Base-by-base conservation (phyloP, 495 filamentous ascomycete species). In the Penicillium robsamsonii region DNA sequence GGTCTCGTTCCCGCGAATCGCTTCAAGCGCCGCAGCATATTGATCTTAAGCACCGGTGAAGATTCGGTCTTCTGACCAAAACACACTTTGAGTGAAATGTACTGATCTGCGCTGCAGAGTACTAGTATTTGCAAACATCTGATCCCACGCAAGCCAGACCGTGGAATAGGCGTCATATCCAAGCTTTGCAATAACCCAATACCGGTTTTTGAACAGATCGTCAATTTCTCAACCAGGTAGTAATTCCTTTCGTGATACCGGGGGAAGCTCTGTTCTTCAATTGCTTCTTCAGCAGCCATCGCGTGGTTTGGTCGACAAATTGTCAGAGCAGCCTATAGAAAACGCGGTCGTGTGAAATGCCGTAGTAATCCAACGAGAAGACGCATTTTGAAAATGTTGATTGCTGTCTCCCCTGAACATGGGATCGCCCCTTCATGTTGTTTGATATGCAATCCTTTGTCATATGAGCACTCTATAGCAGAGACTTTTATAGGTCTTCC, bases 91-190 rank as follows among this genome's bases (percentile, higher is more conserved):
- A 52, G 46, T 20, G 51, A 59, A 35, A 43, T 20, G 46, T 63
- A 63, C 13, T 56, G 6, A 5, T 44, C 41, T 18, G 35, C 20
- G 6, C 49, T 43, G 25, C 30, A 9, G 3, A 35, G n/a, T n/a
- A n/a, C n/a, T n/a, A n/a, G n/a, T n/a, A n/a, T n/a, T n/a, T 37
- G 5, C 33, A 15, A 37, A 37, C 52, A 43, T 56, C 22, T 62
- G 20, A 40, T 82, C 77, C 18, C 70, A 69, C 18, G 73, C 76
- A 22, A 83, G 70, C 79, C 79, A 83, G 18, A 80, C 78, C 5
- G 72, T 79, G 4, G 69, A 72, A 35, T 68, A 77, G 1, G 67
- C 69, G 17, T 78, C 79, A 27, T 60, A 69, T 15, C 79, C 77
- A 33, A 80, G 73, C 50, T 83, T 83, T 47, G 77, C 72, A n/a